phyloP scores from a whole-genome alignment of 1,284 basidiomycete species.

The Exsudoporus floridanus region DNA sequence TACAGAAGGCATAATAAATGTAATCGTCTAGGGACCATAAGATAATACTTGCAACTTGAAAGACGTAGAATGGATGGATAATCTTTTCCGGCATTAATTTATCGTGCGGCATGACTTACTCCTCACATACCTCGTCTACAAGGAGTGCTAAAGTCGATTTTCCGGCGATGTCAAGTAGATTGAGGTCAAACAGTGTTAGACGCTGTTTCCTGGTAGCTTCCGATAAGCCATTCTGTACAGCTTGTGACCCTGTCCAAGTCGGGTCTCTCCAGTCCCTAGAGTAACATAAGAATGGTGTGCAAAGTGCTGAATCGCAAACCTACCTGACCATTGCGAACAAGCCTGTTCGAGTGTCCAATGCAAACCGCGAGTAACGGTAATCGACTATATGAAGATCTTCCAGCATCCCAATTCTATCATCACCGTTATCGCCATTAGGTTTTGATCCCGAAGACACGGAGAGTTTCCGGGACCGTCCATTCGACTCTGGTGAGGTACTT shows the following conservation, averaged over 20 bases:
- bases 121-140: conserved; percentile 76
- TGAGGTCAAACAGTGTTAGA: conserved; percentile 76
- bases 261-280: conserved; percentile 90
- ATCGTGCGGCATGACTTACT: background rate
- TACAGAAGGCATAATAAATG: conserved; percentile 98
- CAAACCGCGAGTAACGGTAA: conserved; percentile 90
- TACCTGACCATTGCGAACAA: conserved; percentile 83
- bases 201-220: conserved; percentile 63
- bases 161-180: conserved; percentile 89
- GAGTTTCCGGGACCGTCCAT: conserved; percentile 24
- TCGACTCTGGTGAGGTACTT: conserved; percentile 20
- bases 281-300: conserved; percentile 6
- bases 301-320: background rate
- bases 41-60: conserved; percentile 94
- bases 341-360: conserved; percentile 82
- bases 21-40: conserved; percentile 96
- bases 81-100: conserved; percentile 37
- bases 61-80: conserved; percentile 96
- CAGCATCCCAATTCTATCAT: conserved; percentile 39
- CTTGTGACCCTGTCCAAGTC: conserved; percentile 63
- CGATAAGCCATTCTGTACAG: conserved; percentile 66
- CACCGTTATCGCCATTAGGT: conserved; percentile 29
- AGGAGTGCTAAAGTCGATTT: conserved; percentile 83
- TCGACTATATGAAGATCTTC: conserved; percentile 63
- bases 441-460: conserved; percentile 28